These are phyloP conservation scores for Ceratobasidium sp. DNA, from an alignment of 1,284 basidiomycete genomes.

Conservation along the genomic window DNA sequence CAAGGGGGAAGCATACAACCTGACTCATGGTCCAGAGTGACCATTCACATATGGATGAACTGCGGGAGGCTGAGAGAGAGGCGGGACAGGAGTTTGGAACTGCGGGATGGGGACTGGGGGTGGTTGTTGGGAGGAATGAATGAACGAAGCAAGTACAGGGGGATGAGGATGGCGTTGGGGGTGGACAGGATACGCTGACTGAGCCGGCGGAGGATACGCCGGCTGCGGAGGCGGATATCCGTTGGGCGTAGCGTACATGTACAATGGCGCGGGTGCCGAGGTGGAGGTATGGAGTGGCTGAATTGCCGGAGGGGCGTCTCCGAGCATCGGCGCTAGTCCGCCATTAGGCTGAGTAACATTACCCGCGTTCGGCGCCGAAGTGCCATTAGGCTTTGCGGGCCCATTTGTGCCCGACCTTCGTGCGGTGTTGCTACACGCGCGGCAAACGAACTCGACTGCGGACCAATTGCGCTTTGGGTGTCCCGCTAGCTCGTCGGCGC, in stretches of 20 bases:
- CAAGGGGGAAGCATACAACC: slow-evolving; percentile 15
- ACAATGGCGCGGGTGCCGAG: no score
- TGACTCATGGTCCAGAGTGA: slow-evolving; percentile 6
- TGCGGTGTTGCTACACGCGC: slow-evolving; percentile 39
- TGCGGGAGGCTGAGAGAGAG: slow-evolving; percentile 13
- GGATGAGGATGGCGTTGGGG: neutral
- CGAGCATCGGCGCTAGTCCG: neutral
- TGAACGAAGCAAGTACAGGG: slow-evolving; percentile 1
- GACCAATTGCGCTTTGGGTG: slow-evolving; percentile 73
- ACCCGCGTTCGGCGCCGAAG: neutral
- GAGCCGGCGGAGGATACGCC: no score
- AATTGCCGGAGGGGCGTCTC: neutral
- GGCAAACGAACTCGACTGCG: slow-evolving; percentile 60
- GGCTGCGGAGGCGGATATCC: no score
- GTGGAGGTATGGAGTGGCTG: no score
- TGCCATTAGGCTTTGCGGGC: slow-evolving; percentile 3
- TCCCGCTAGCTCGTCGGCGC: slow-evolving; percentile 62
- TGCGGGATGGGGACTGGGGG: slow-evolving; percentile 14
- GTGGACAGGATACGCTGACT: no score
- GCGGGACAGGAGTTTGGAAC: slow-evolving; percentile 25
- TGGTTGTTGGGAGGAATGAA: neutral
- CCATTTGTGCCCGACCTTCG: neutral
- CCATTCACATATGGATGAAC: slow-evolving; percentile 22
- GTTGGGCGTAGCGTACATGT: no score
- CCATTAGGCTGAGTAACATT: neutral